phyloP scores from a whole-genome alignment of 192 early-diverging fungal genomes.

The Coemansia sp. region DNA sequence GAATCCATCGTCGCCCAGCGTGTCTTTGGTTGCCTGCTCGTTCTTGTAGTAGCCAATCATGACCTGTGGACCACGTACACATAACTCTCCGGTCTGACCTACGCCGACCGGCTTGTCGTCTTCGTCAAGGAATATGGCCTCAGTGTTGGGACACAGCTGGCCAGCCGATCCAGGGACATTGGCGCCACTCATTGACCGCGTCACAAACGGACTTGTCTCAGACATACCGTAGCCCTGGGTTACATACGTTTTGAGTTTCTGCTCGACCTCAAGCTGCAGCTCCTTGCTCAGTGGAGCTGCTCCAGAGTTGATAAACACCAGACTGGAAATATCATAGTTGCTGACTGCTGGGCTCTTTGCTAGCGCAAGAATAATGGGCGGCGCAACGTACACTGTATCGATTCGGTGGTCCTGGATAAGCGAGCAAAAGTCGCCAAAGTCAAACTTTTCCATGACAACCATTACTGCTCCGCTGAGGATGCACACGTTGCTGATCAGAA shows the following conservation, averaged over 20 bases:
- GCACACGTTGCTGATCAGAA: conserved; percentile 53
- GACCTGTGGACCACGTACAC: conserved; percentile 80
- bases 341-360: conserved; percentile 72
- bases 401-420: conserved; percentile 72
- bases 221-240: conserved; percentile 70
- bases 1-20: conserved; percentile 74
- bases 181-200: conserved; percentile 24
- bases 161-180: conserved; percentile 65
- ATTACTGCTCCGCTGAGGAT: conserved; percentile 57
- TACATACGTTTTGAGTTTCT: conserved; percentile 46
- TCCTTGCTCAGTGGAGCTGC: conserved; percentile 80
- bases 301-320: conserved; percentile 65
- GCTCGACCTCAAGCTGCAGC: conserved; percentile 57
- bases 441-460: conserved; percentile 78
- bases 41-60: conserved; percentile 89
- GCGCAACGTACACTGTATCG: conserved; percentile 63
- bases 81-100: conserved; percentile 79
- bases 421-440: conserved; percentile 61
- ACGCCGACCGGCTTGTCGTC: conserved; percentile 63
- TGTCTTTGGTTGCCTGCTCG: conserved; percentile 66
- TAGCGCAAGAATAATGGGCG: conserved; percentile 67
- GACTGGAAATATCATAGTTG: conserved; percentile 71
- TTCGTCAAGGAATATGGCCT: conserved; percentile 74
- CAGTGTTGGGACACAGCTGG: conserved; percentile 66
- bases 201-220: conserved; percentile 52